Evolutionary conservation across 2,329 filamentous ascomycete species (phyloP), one percentile per base, ranked within the genome.

Genomic region (Furcasterigmium sp.): DNA sequence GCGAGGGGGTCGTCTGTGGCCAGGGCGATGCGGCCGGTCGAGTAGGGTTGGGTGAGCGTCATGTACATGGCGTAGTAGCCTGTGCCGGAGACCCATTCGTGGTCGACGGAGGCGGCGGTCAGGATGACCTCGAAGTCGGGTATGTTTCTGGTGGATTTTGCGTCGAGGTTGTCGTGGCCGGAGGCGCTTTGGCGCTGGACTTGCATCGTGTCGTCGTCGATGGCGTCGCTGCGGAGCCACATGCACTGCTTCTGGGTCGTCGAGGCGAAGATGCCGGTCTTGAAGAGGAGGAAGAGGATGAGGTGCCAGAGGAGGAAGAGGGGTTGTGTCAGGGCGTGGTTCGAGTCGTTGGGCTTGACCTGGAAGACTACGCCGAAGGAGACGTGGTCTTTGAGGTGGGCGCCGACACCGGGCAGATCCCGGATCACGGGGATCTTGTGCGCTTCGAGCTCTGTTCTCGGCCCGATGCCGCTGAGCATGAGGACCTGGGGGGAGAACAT

Each of bases 51-150:
- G 19, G 59, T 43, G 9, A 62, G 49, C 3, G 55, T 54, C 10
- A 53, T 46, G 44, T 57, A 56, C 20, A 61, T 51, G 4, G 49
- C 53, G 21, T 55, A 49, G 5, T 55, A 48, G 3, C 51, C 44
- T 13, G 50, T 49, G 15, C 51, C 51, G 1, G 47, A 45, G 25
- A 61, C 55, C 8, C 60, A 49, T 1, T 54, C 49, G 9, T 53
- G 54, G 7, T 54, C 45, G 11, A 50, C 44, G 1, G 63, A 60
- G 4, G 63, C 58, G 52, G 66, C 67, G 43, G 67, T 60, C 9
- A 72, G 48, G 47, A 73, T 58, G 41, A 62, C 46, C 41, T 64
- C 60, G 18, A 58, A 37, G 15, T 64, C 55, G 2, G 59, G 59
- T 0, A 59, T 19, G 39, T 63, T 61, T 18, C 43, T 37, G 3